Evolutionary conservation across 2,329 filamentous ascomycete species (phyloP).

Genomic region (Fusarium sp.): DNA sequence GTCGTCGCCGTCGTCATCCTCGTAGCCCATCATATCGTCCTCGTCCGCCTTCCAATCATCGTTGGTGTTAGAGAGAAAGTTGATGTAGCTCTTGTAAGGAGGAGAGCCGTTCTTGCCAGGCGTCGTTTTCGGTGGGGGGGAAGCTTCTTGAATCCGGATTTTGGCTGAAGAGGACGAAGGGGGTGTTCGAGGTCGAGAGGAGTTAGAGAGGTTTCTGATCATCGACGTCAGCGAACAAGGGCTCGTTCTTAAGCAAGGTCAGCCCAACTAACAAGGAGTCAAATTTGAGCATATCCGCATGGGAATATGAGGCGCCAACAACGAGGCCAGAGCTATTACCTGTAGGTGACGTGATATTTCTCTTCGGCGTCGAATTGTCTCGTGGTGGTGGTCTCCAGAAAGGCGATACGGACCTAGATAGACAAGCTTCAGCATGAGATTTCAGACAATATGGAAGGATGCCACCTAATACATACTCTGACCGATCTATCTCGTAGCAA

Average conservation of each 20-base stretch:
- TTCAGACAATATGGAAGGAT: conserved; percentile 7
- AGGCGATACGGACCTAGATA: conserved; percentile 80
- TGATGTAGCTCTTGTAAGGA: conserved; percentile 78
- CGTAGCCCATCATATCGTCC: conserved; percentile 82
- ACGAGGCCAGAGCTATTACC: conserved; percentile 77
- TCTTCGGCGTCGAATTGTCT: conserved; percentile 65
- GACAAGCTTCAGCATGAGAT: conserved; percentile 48
- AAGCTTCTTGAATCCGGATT: conserved; percentile 64
- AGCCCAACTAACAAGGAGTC: conserved; percentile 75
- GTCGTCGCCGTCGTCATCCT: conserved; percentile 92
- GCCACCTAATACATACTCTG: conserved; percentile 66
- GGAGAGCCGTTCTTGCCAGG: conserved; percentile 72
- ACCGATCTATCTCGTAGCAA: conserved; percentile 63
- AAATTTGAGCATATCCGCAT: conserved; percentile 93
- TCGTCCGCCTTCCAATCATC: conserved; percentile 85
- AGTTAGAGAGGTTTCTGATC: conserved; percentile 69
- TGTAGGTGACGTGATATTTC: conserved; percentile 56
- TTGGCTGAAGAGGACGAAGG: conserved; percentile 71
- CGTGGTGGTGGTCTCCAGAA: conserved; percentile 82
- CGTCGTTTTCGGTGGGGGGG: conserved; percentile 67
- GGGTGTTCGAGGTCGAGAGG: conserved; percentile 81
- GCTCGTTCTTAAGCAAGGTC: not conserved
- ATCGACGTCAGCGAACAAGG: conserved; percentile 23
- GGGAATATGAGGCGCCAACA: conserved; percentile 94
- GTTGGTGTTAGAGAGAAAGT: conserved; percentile 83